Base-by-base conservation (phyloP, 2,329 filamentous ascomycete species). In the Diaporthe nobilis region DNA sequence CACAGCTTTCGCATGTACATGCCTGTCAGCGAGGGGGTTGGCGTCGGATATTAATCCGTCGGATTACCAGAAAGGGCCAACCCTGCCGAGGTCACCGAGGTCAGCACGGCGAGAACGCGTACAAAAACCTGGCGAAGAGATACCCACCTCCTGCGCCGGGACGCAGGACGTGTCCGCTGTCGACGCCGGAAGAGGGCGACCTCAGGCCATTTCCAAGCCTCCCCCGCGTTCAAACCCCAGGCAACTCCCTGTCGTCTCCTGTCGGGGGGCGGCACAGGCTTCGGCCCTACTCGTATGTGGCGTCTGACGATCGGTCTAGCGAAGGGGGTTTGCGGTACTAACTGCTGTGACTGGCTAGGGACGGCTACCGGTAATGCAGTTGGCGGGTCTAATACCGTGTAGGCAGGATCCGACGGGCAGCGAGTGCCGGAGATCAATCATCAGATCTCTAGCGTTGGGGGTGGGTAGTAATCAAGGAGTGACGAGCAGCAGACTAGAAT, bases 191-290 rank as follows among this genome's bases (percentile, higher is more conserved):
- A 42, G 65, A 70, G 65, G 65, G 65, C n/a, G 22, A 70, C 65
- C 65, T 55, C 65, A 70, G 49, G 49, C 65, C 49, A 70, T 70
- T 55, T 70, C 65, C 65, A 70, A 70, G 65, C 34, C 65, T 55
- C 49, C 49, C 65, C 49, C 65, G 65, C 65, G 34, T 70, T 55
- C 12, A 25, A 1, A 42, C 65, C 49, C 65, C 65, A 70, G 65
- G 65, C 65, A 55, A 15, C 25, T 28, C 65, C 65, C 51, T 70
- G 49, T 70, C 49, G 47, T 4, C 22, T 53, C 65, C 65, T 68
- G 34, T 53, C 65, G 13, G 65, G 31, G 22, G 34, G 65, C 47
- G 47, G 65, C 65, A 31, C 34, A 53, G 65, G 31, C 31, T 17
- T 68, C 65, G 65, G 65, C 47, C 63, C 63, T 68, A 51, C 63